Percentiles rank a stretch among this genome's conserved stretches.
These are phyloP conservation scores for Cutaneotrichosporon sp. DNA, from an alignment of 1,284 basidiomycete species.

Conservation along the genomic window DNA sequence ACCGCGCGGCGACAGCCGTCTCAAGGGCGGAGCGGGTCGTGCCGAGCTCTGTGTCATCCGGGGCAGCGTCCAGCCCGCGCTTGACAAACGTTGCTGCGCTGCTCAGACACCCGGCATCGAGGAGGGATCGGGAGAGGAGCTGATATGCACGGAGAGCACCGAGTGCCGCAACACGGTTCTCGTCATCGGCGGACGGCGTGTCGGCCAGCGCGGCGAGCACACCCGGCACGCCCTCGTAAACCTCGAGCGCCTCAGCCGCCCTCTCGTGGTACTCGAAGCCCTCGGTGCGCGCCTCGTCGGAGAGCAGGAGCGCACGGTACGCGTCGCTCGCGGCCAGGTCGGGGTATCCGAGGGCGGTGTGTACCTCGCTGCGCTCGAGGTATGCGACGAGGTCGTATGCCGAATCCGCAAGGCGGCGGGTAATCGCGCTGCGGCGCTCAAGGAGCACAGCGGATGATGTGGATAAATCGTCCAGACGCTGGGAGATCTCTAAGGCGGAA, in stretches of 20 bases:
- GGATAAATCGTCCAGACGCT: no score
- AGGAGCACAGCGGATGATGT: no score
- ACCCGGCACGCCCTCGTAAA: no score
- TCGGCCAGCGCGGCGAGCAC: no score
- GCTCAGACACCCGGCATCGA: conserved; percentile 8
- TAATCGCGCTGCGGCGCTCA: neutral
- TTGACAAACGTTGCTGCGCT: conserved; percentile 8
- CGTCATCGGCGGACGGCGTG: no score
- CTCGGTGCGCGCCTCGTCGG: conserved; percentile 9
- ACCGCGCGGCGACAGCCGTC: neutral
- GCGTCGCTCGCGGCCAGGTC: conserved; percentile 17
- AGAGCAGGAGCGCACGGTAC: conserved; percentile 15
- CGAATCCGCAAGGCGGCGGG: neutral
- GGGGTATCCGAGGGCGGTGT: conserved; percentile 6
- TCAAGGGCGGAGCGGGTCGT: neutral
- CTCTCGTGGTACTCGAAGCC: conserved; percentile 12
- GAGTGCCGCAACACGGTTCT: no score
- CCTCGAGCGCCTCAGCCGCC: conserved; percentile 5
- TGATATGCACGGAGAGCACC: conserved; percentile 8
- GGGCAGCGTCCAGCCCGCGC: conserved; percentile 6
- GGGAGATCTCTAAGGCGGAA: no score
- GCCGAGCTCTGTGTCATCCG: neutral
- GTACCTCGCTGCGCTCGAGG: conserved; percentile 3
- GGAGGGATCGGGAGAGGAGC: conserved; percentile 7
- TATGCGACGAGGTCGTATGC: conserved; percentile 12